Base-by-base conservation (phyloP, 2,329 filamentous ascomycete genomes). In the Alternaria angustiovoidea region DNA sequence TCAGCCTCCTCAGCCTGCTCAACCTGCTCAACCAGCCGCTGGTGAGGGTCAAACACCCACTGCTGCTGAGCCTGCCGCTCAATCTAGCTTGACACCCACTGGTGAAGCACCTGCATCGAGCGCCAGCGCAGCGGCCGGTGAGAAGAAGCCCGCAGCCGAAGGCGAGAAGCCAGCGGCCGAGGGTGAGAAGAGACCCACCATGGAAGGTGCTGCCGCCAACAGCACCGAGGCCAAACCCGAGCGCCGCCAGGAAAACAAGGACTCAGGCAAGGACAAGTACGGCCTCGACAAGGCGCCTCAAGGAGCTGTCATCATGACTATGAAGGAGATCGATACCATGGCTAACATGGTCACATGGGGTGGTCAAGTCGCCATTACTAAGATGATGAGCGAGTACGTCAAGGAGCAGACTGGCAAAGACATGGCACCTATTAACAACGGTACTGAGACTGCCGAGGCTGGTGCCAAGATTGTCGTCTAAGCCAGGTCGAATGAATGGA, bases 321-420 rank as follows among this genome's bases (percentile, higher is more conserved):
- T 78, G 76, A 71, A 69, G 60, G 65, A 72, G 60, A 65, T 78
- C 20, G 70, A 77, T 43, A 65, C 65, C 30, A 78, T 78, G 76
- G 75, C 64, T 6, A 48, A 63, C 38, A 43, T 67, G 18, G 54
- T 67, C 16, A 48, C 57, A 7, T 76, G 73, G 71, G 73, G 67
- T 55, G 72, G 71, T 18, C 69, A 75, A 54, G 69, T 68, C 8
- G 68, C 73, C 4, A 73, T 77, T 46, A 70, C 65, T 8, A 51
- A 75, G 67, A 77, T 77, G 73, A 76, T 77, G 75, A 72, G 57
- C 55, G 69, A 77, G 7, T 76, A 70, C 41, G 71, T 75, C 42
- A 70, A 74, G 64, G 64, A 51, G 6, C 67, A 73, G 64, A 71
- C 68, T 7, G 70, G 70, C 4, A 60, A 59, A 46, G 68, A 54